Evolutionary conservation across 345 rosid genomes (phyloP).

Genomic region (Euphorbia lathyris): DNA sequence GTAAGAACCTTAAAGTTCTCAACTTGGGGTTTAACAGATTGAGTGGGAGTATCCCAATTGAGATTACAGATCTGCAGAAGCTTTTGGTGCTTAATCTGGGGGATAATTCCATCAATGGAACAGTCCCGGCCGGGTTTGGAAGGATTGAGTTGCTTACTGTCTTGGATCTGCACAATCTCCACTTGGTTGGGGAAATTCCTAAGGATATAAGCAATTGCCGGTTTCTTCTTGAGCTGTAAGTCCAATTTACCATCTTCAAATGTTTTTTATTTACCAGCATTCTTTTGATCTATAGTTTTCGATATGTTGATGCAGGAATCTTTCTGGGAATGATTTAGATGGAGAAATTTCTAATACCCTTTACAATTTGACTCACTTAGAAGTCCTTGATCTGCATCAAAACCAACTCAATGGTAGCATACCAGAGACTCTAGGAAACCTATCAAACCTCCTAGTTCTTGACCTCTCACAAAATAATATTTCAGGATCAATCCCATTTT

Average conservation of each 20-base stretch:
- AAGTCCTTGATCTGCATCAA: constrained; percentile 68
- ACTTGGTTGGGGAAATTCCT: constrained; percentile 64
- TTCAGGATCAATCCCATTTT: constrained; percentile 66
- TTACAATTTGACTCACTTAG: constrained; percentile 61
- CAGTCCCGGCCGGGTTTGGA: constrained; percentile 57
- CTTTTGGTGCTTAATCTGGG: constrained; percentile 73
- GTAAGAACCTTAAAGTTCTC: constrained; percentile 68
- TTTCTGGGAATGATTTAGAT: constrained; percentile 66
- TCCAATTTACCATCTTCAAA: constrained; percentile 23
- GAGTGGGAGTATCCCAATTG: constrained; percentile 59
- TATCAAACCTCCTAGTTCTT: constrained; percentile 51
- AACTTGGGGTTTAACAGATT: constrained; percentile 76
- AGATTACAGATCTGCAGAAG: constrained; percentile 42
- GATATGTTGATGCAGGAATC: constrained; percentile 60
- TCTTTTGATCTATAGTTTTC: constrained; percentile 19
- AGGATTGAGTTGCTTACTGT: constrained; percentile 61
- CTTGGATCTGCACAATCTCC: constrained; percentile 78
- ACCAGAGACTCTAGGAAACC: constrained; percentile 54
- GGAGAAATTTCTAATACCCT: constrained; percentile 65
- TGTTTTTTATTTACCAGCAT: constrained; percentile 16
- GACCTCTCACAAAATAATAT: constrained; percentile 71
- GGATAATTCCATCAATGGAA: constrained; percentile 58
- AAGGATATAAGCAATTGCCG: constrained; percentile 60
- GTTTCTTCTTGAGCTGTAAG: constrained; percentile 84
- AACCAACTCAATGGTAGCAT: constrained; percentile 69